These are phyloP conservation scores for Myxozyma sirexii DNA, from an alignment of 805 yeast genomes.

Conservation along the genomic window DNA sequence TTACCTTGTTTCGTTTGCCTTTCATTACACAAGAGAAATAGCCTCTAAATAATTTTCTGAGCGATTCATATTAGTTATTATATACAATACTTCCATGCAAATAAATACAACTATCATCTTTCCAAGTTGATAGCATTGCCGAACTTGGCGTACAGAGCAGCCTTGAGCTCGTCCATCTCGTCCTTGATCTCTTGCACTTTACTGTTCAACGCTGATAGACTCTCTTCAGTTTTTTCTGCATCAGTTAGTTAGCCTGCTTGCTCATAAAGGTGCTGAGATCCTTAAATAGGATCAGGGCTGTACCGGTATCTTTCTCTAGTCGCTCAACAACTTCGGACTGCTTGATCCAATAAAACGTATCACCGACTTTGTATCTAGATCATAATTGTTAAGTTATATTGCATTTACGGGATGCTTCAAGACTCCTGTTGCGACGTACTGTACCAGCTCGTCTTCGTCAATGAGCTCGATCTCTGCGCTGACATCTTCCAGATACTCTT, in stretches of 20 bases:
- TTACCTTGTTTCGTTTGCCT: too few relatives aligned
- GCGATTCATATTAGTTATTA: too few relatives aligned
- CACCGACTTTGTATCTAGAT: conserved; percentile 73
- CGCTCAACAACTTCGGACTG: conserved; percentile 68
- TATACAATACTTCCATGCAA: not conserved
- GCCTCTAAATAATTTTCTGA: too few relatives aligned
- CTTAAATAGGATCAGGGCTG: not conserved
- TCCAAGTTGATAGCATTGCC: conserved; percentile 89
- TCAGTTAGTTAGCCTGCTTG: not conserved
- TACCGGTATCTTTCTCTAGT: conserved; percentile 62
- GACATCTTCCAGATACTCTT: conserved; percentile 86
- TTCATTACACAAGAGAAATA: too few relatives aligned
- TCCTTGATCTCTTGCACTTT: conserved; percentile 57
- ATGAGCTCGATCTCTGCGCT: conserved; percentile 81
- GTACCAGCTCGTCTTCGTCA: conserved; percentile 56
- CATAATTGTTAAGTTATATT: not conserved
- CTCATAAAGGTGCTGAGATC: not conserved
- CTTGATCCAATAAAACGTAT: conserved; percentile 67
- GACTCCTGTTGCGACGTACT: conserved; percentile 20
- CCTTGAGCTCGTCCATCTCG: conserved; percentile 63
- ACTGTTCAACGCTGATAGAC: conserved; percentile 52
- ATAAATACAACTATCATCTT: conserved; percentile 39
- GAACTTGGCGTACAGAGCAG: conserved; percentile 79
- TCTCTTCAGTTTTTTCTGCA: conserved; percentile 49
- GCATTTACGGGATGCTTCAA: not conserved